Evolutionary conservation across 805 yeast species (phyloP).

Genomic region (Monosporozyma servazzii): DNA sequence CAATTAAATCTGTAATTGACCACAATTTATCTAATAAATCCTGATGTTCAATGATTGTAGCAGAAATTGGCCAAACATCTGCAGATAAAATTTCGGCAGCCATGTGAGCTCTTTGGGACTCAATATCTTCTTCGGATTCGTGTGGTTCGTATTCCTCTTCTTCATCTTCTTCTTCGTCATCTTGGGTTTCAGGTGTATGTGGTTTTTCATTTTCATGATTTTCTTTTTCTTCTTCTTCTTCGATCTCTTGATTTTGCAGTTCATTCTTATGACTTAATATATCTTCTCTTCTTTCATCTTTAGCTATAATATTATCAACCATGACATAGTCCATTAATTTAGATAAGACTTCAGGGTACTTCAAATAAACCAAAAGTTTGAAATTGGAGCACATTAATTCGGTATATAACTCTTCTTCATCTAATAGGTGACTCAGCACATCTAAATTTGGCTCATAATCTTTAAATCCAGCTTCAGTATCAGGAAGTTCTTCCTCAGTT

Average conservation of each 20-base stretch:
- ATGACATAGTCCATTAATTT: slow-evolving; percentile 62
- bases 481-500: slow-evolving; percentile 20
- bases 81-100: slow-evolving; percentile 86
- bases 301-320: slow-evolving; percentile 11
- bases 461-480: slow-evolving; percentile 28
- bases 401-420: slow-evolving; percentile 65
- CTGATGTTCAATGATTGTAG: slow-evolving; percentile 72
- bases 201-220: background rate
- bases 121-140: slow-evolving; percentile 33
- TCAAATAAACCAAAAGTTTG: slow-evolving; percentile 66
- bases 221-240: slow-evolving; percentile 7
- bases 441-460: slow-evolving; percentile 34
- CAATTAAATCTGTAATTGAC: slow-evolving; percentile 62
- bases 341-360: slow-evolving; percentile 66
- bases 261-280: slow-evolving; percentile 1
- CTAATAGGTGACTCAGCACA: slow-evolving; percentile 51
- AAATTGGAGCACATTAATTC: slow-evolving; percentile 65
- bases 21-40: slow-evolving; percentile 63
- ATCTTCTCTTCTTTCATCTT: slow-evolving; percentile 6
- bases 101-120: slow-evolving; percentile 45
- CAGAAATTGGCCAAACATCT: slow-evolving; percentile 91
- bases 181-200: slow-evolving; percentile 13
- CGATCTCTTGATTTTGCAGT: background rate
- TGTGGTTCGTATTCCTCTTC: slow-evolving; percentile 10
- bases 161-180: slow-evolving; percentile 28